A percentile compares a stretch with the other conserved stretches of the same genome.
Conservation (phyloP, 192 early-diverging fungal species). For the Coemansia sp. region DNA sequence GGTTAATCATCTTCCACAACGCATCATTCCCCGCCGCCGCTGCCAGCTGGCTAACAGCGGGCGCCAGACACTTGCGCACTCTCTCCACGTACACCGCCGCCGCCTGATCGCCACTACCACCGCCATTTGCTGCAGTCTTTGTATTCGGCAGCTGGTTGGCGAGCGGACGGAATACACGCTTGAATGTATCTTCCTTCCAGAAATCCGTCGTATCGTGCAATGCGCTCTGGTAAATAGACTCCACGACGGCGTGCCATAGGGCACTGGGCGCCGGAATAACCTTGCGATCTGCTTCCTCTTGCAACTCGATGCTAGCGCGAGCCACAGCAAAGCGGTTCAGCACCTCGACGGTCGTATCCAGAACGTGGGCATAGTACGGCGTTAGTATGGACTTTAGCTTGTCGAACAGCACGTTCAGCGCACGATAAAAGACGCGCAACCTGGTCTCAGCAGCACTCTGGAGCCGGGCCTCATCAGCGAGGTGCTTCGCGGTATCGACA, state of each 20-base stretch:
- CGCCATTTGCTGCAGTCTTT: constrained; percentile 22
- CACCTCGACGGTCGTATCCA: constrained; percentile 67
- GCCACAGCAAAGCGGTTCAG: constrained; percentile 58
- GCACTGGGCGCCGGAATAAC: constrained; percentile 55
- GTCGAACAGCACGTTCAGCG: constrained; percentile 37
- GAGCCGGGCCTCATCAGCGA: constrained; percentile 29
- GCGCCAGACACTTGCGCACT: constrained; percentile 68
- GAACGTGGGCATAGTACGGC: constrained; percentile 77
- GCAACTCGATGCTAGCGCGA: constrained; percentile 35
- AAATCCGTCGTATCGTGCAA: constrained; percentile 71
- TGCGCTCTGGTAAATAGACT: constrained; percentile 67
- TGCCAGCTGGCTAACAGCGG: constrained; percentile 80
- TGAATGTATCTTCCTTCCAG: constrained; percentile 75
- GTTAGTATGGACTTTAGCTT: constrained; percentile 67
- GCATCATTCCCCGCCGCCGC: constrained; percentile 76
- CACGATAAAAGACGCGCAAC: constrained; percentile 47
- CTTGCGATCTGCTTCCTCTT: constrained; percentile 45
- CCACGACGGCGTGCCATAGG: constrained; percentile 76
- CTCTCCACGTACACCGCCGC: constrained; percentile 57
- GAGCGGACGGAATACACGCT: constrained; percentile 72
- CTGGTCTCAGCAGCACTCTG: constrained; percentile 36
- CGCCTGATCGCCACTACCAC: neutral
- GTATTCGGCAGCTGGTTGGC: constrained; percentile 77
- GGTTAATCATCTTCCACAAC: constrained; percentile 88
- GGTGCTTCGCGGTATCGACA: constrained; percentile 10